These are phyloP conservation scores for Kodamaea fungicola DNA, from an alignment of 1,139 yeast genomes.

Conservation along the genomic window DNA sequence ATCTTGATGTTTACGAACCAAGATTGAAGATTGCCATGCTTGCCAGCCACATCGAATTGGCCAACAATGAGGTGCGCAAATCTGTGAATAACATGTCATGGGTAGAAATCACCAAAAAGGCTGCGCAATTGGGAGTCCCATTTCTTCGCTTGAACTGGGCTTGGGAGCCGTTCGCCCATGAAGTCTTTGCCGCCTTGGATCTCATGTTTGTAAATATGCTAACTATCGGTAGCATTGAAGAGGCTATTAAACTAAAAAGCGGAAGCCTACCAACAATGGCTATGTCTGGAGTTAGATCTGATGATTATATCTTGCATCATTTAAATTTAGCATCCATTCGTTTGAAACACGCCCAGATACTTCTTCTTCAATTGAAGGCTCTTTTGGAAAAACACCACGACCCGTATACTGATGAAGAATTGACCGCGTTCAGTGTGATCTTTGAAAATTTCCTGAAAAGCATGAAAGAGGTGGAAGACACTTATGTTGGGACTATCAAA, in stretches of 20 bases:
- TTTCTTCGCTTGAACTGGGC: conserved; percentile 32
- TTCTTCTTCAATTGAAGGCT: no score
- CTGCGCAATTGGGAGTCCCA: no score
- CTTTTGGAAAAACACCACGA: no score
- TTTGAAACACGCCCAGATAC: no score
- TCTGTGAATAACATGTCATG: background rate
- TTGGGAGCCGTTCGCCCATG: conserved; percentile 74
- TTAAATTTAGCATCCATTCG: no score
- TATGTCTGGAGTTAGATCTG: no score
- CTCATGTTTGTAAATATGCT: conserved; percentile 64
- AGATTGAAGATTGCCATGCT: conserved; percentile 56
- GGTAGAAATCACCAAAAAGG: background rate
- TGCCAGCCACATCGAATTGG: conserved; percentile 60
- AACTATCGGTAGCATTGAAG: conserved; percentile 60
- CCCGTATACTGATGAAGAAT: no score
- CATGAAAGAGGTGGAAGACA: no score
- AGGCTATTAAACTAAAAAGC: conserved; percentile 61
- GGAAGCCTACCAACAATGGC: conserved; percentile 70
- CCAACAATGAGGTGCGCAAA: conserved; percentile 41
- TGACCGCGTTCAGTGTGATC: no score
- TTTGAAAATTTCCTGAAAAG: no score
- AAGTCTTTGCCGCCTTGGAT: conserved; percentile 71
- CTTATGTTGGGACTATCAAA: no score
- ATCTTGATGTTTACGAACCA: conserved; percentile 48
- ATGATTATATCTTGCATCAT: no score